Conservation (phyloP, 768 basidiomycete genomes). For the Podaxis sp. region DNA sequence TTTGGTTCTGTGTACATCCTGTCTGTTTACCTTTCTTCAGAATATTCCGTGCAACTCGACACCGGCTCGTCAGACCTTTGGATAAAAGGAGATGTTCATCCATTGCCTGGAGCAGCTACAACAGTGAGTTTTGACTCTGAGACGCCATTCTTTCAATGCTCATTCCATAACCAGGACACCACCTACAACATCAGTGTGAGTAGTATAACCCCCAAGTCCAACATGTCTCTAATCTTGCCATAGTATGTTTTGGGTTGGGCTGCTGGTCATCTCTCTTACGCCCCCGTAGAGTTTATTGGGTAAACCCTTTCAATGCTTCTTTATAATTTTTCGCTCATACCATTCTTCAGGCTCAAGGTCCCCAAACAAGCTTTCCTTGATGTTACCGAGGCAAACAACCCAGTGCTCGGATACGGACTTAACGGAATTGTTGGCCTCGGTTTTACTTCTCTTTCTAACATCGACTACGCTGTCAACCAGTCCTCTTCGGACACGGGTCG, state of each 20-base stretch:
- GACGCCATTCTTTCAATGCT: slow-evolving; percentile 13
- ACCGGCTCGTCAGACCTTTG: slow-evolving; percentile 87
- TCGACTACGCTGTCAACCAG: slow-evolving; percentile 60
- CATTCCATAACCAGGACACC: slow-evolving; percentile 32
- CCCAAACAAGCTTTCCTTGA: slow-evolving; percentile 74
- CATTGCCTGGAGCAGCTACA: slow-evolving; percentile 46
- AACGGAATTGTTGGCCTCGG: slow-evolving; percentile 75
- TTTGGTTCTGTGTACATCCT: not conserved
- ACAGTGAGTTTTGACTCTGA: slow-evolving; percentile 42
- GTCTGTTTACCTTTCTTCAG: slow-evolving; percentile 33
- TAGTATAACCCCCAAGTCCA: slow-evolving; percentile 5
- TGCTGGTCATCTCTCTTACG: slow-evolving; percentile 60
- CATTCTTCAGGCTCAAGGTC: slow-evolving; percentile 51
- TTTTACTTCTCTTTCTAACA: slow-evolving; percentile 72
- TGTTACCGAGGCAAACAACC: slow-evolving; percentile 62
- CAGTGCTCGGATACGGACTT: slow-evolving; percentile 71
- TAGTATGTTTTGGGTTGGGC: slow-evolving; percentile 87
- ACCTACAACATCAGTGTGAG: slow-evolving; percentile 66
- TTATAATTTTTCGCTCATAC: not conserved
- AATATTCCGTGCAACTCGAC: slow-evolving; percentile 75
- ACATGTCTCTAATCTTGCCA: slow-evolving; percentile 10
- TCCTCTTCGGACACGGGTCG: slow-evolving; percentile 63
- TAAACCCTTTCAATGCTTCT: slow-evolving; percentile 31
- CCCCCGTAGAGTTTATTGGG: slow-evolving; percentile 70
- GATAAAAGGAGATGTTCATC: slow-evolving; percentile 48